A percentile compares a stretch with the other conserved stretches of the same genome.
Conservation (phyloP, 208 protist genomes). For the Leptomonas pyrrhocoris region DNA sequence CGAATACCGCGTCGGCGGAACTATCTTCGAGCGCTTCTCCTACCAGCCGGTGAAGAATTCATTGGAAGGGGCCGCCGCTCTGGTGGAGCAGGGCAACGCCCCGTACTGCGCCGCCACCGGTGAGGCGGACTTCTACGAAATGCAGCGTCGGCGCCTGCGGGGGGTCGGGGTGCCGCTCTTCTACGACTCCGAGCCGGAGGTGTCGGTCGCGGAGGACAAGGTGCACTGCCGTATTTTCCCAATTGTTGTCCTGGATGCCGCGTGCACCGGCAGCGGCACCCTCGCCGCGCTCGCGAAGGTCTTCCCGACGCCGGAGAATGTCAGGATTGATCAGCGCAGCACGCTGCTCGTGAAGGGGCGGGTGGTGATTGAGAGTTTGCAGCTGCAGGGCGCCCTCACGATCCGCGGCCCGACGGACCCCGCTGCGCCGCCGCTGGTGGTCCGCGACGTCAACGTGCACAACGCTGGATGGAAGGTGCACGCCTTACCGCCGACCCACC, state of each 20-base stretch:
- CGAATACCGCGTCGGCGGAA: constrained; percentile 68
- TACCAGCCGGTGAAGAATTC: constrained; percentile 92
- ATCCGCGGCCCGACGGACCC: constrained; percentile 51
- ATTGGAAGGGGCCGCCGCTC: constrained; percentile 50
- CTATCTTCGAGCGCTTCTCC: constrained; percentile 69
- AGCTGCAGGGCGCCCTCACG: constrained; percentile 67
- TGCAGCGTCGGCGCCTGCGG: constrained; percentile 59
- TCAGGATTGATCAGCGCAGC: constrained; percentile 60
- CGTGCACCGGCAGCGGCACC: constrained; percentile 16
- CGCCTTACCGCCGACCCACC: constrained; percentile 8
- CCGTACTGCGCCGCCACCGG: constrained; percentile 73
- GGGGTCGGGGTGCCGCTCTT: constrained; percentile 53
- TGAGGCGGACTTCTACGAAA: constrained; percentile 75
- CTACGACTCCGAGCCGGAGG: constrained; percentile 27
- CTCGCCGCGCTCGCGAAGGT: constrained; percentile 41
- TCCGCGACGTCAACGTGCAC: constrained; percentile 46
- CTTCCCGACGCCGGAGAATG: constrained; percentile 58
- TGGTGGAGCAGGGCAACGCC: constrained; percentile 43
- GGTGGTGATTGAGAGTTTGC: constrained; percentile 74
- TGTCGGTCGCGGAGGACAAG: constrained; percentile 19
- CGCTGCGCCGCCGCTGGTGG: constrained; percentile 40
- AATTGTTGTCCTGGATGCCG: constrained; percentile 47
- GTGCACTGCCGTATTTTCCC: constrained; percentile 44
- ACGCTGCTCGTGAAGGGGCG: constrained; percentile 75
- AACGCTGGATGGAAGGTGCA: constrained; percentile 65